phyloP scores from a whole-genome alignment of 495 filamentous ascomycete species.

The Aspergillus hancockii region DNA sequence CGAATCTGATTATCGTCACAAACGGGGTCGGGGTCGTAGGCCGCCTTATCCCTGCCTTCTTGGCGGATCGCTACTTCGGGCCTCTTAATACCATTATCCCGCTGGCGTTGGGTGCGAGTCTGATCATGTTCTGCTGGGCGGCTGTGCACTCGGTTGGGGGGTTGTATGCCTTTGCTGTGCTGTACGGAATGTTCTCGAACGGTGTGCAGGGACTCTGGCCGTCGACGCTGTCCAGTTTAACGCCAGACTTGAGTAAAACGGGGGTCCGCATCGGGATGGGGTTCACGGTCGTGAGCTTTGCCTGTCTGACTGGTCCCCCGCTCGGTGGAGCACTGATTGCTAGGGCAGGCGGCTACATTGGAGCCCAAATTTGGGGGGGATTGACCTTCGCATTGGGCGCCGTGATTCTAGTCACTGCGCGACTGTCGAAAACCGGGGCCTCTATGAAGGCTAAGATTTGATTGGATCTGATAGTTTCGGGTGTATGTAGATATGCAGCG shows the following conservation, averaged over 20 bases:
- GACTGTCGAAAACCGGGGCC: not conserved
- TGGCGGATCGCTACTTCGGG: not conserved
- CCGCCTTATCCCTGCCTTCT: not conserved
- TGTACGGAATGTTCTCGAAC: not conserved
- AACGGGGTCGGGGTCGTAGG: not conserved
- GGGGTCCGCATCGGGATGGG: not conserved
- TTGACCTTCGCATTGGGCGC: constrained; percentile 1
- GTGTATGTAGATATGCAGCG: not conserved
- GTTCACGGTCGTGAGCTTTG: not conserved
- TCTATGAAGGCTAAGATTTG: not conserved
- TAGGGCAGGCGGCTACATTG: not conserved
- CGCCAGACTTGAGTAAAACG: not conserved
- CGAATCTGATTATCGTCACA: not conserved
- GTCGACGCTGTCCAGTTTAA: not conserved
- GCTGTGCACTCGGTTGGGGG: not conserved
- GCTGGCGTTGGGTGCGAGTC: not conserved
- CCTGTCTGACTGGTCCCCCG: not conserved
- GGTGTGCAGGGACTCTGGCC: not conserved
- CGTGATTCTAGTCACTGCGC: not conserved
- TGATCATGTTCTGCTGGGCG: constrained; percentile 1
- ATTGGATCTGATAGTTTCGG: not conserved
- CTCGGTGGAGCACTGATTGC: not conserved
- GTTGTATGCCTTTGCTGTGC: not conserved
- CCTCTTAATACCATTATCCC: not conserved
- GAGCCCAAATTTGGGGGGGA: not conserved